phyloP scores from a whole-genome alignment of 768 basidiomycete species.

The Psilocybe subaeruginosa region DNA sequence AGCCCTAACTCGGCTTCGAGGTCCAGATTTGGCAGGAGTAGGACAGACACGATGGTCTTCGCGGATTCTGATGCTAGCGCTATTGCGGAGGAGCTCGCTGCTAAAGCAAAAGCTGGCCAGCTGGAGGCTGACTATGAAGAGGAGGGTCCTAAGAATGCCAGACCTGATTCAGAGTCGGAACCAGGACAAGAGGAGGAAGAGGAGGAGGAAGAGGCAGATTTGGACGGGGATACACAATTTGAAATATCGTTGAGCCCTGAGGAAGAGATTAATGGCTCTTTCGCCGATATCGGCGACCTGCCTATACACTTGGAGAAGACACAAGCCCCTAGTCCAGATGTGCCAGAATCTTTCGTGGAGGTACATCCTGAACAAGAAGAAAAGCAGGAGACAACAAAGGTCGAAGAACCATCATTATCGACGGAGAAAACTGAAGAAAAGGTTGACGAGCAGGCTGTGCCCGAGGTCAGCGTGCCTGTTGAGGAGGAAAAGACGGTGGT shows the following conservation, averaged over 20 bases:
- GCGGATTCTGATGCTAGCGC: conserved; percentile 39
- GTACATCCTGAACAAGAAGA: neutral
- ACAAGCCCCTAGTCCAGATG: neutral
- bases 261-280: conserved; percentile 12
- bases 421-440: neutral
- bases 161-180: conserved; percentile 5
- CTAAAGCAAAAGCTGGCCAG: conserved; percentile 19
- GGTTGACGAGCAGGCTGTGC: neutral
- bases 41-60: conserved; percentile 80
- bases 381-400: neutral
- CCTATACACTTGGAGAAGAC: neutral
- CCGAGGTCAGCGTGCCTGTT: neutral
- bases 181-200: conserved; percentile 11
- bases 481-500: neutral
- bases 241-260: conserved; percentile 21
- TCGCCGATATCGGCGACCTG: neutral
- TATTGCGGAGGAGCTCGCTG: conserved; percentile 37
- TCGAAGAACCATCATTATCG: neutral
- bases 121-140: conserved; percentile 18
- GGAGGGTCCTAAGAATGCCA: conserved; percentile 17
- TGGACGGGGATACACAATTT: conserved; percentile 14
- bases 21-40: conserved; percentile 52
- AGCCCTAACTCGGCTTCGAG: conserved; percentile 26
- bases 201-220: conserved; percentile 9
- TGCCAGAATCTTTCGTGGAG: neutral